Evolutionary conservation across 495 filamentous ascomycete genomes (phyloP).

Genomic region (Achaetomiella virescens): DNA sequence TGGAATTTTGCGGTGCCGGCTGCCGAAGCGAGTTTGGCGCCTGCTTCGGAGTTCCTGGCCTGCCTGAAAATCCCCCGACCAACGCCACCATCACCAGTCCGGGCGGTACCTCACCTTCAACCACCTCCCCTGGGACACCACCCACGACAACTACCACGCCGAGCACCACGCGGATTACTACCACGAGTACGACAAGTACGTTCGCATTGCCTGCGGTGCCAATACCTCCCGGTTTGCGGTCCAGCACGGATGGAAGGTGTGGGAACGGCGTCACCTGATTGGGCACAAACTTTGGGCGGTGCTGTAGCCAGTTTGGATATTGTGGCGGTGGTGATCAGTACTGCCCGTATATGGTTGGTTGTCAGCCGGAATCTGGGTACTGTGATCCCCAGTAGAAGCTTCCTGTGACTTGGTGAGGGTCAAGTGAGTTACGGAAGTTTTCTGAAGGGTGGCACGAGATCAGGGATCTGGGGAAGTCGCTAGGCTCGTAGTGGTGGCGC

Average conservation of each 20-base stretch:
- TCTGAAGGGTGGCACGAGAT: too few species aligned
- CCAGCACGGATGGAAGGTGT: conserved; percentile 26
- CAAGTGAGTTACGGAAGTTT: too few species aligned
- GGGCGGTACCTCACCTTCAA: not conserved
- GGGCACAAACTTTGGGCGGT: conserved; percentile 23
- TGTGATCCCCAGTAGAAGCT: conserved; percentile 28
- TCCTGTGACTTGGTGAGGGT: too few species aligned
- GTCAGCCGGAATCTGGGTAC: conserved; percentile 30
- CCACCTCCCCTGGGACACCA: conserved; percentile 10
- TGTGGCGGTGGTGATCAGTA: conserved; percentile 42
- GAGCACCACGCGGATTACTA: not conserved
- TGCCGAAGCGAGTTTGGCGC: conserved; percentile 42
- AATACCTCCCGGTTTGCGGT: conserved; percentile 18
- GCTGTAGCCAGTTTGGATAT: conserved; percentile 36
- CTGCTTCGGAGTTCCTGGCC: conserved; percentile 22
- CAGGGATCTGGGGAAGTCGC: too few species aligned
- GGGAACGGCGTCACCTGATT: conserved; percentile 25
- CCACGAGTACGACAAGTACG: conserved; percentile 5
- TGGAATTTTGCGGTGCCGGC: conserved; percentile 45
- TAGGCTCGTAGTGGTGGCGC: too few species aligned
- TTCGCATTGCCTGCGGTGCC: conserved; percentile 7
- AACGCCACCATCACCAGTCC: conserved; percentile 15
- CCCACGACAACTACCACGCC: not conserved
- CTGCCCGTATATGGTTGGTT: conserved; percentile 33
- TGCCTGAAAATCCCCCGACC: not conserved